phyloP scores from a whole-genome alignment of 306 rosid genomes.

The Coriaria nepalensis region DNA sequence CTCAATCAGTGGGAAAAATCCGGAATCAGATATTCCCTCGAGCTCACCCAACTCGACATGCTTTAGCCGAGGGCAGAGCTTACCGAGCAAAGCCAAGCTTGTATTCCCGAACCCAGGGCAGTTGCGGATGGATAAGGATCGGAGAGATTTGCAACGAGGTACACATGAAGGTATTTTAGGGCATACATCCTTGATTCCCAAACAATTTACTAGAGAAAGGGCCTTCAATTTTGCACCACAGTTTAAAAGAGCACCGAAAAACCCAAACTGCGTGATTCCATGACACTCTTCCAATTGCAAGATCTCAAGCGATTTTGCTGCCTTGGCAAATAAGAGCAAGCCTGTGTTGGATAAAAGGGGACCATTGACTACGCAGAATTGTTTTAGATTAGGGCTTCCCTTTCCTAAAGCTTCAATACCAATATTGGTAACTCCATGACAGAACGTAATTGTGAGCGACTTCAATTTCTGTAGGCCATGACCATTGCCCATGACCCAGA shows the following conservation, averaged over 20 bases:
- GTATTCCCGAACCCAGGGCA: slow-evolving; percentile 79
- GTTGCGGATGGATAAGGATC: slow-evolving; percentile 43
- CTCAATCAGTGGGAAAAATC: slow-evolving; percentile 47
- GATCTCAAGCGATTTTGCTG: slow-evolving; percentile 61
- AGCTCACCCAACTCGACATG: slow-evolving; percentile 64
- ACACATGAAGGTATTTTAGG: slow-evolving; percentile 22
- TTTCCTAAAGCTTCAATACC: slow-evolving; percentile 67
- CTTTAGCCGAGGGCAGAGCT: slow-evolving; percentile 57
- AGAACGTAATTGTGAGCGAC: slow-evolving; percentile 46
- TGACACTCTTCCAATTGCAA: slow-evolving; percentile 87
- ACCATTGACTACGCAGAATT: slow-evolving; percentile 43
- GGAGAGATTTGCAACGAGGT: slow-evolving; percentile 36
- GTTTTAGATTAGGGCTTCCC: slow-evolving; percentile 81
- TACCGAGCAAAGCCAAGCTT: slow-evolving; percentile 49
- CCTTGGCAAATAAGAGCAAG: slow-evolving; percentile 51
- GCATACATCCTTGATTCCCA: slow-evolving; percentile 58
- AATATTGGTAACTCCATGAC: slow-evolving; percentile 62
- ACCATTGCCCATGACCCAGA: slow-evolving; percentile 88
- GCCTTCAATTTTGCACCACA: slow-evolving; percentile 59
- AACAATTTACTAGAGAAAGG: slow-evolving; percentile 51
- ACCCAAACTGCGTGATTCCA: slow-evolving; percentile 70
- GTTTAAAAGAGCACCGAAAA: slow-evolving; percentile 53
- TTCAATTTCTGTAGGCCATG: slow-evolving; percentile 74
- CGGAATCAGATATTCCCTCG: slow-evolving; percentile 53
- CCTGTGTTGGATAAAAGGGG: slow-evolving; percentile 64